phyloP scores from a whole-genome alignment of 768 basidiomycete genomes.

The Phlebiopsis gigantea region DNA sequence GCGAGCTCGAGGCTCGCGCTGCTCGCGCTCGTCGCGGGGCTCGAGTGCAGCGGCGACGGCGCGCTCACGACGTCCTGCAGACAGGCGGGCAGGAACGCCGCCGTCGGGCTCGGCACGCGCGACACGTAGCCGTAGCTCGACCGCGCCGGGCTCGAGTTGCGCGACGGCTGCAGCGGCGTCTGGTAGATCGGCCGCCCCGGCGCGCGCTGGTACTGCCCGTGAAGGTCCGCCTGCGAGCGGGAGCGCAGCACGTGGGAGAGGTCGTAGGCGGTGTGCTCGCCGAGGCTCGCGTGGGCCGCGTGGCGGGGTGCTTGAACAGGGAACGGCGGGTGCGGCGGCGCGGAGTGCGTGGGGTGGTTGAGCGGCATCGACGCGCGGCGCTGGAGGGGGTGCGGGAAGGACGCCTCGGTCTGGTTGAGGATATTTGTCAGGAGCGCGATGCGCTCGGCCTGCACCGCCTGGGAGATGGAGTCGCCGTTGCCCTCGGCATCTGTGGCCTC shows the following conservation, averaged over 20 bases:
- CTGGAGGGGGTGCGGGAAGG: background rate
- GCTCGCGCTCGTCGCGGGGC: constrained; percentile 50
- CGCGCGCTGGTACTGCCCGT: background rate
- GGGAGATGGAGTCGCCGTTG: constrained; percentile 82
- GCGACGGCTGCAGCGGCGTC: constrained; percentile 42
- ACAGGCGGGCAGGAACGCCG: constrained; percentile 66
- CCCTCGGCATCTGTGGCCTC: constrained; percentile 67
- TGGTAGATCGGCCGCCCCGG: constrained; percentile 59
- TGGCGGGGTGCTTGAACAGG: background rate
- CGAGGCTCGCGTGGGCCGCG: background rate
- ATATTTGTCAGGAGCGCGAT: constrained; percentile 76
- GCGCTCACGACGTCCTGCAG: constrained; percentile 63
- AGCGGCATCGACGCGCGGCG: constrained; percentile 10
- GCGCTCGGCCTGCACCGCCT: constrained; percentile 79
- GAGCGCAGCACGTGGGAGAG: background rate
- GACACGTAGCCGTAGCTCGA: constrained; percentile 18
- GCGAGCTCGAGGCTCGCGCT: constrained; percentile 60
- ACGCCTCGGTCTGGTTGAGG: constrained; percentile 40
- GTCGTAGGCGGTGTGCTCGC: background rate
- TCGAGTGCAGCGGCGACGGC: constrained; percentile 54
- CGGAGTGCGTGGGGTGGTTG: background rate
- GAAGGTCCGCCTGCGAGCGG: constrained; percentile 9
- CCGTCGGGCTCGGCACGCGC: constrained; percentile 28
- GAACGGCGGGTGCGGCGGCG: constrained; percentile 4
- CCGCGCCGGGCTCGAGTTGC: constrained; percentile 32